These are phyloP conservation scores for Cryphonectria japonica DNA, from an alignment of 2,329 filamentous ascomycete genomes.

Conservation along the genomic window DNA sequence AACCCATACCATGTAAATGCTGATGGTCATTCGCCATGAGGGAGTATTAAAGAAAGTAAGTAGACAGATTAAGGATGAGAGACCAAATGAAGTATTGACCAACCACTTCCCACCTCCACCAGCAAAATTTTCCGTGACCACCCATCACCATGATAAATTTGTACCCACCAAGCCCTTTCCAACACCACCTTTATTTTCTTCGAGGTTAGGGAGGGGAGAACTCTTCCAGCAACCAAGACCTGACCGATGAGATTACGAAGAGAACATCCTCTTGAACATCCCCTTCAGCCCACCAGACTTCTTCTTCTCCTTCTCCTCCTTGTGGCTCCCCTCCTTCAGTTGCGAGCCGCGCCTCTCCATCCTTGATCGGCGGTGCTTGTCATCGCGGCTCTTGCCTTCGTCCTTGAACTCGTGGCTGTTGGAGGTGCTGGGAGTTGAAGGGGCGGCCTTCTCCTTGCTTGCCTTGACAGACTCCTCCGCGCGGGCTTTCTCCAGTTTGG, in stretches of 20 bases:
- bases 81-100: conserved; percentile 7
- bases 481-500: conserved; percentile 35
- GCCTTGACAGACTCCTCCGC: conserved; percentile 30
- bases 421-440: neutral
- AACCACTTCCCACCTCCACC: neutral
- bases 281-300: conserved; percentile 28
- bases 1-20: neutral
- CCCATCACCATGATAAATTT: neutral
- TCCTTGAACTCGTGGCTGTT: conserved; percentile 6
- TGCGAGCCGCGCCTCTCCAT: conserved; percentile 28
- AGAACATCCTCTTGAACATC: conserved; percentile 30
- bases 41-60: conserved; percentile 14
- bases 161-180: neutral
- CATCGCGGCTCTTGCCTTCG: conserved; percentile 19
- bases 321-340: conserved; percentile 25
- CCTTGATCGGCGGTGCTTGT: conserved; percentile 29
- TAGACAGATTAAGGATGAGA: conserved; percentile 11
- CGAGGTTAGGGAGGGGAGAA: neutral
- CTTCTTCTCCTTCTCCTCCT: conserved; percentile 27
- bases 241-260: conserved; percentile 10
- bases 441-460: conserved; percentile 14
- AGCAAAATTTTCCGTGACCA: neutral
- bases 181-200: neutral
- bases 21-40: neutral
- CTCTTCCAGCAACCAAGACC: neutral